Evolutionary conservation across 768 basidiomycete species (phyloP).

Genomic region (Boletus tylopilopsis): DNA sequence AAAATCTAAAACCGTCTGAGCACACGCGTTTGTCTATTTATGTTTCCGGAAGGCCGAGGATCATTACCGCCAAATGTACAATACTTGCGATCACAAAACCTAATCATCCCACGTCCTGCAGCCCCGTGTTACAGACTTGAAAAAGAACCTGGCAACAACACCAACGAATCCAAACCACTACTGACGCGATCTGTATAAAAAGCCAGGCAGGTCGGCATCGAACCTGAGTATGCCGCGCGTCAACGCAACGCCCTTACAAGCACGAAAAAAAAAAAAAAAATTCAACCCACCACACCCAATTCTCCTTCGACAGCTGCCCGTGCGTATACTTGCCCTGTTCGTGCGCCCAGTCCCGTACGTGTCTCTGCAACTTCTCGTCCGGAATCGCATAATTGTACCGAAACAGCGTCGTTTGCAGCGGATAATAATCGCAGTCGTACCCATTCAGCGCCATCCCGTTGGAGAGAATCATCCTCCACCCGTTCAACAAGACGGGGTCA

Average conservation of each 20-base stretch:
- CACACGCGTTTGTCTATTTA: too few relatives aligned
- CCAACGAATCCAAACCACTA: too few relatives aligned
- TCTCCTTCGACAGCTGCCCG: not conserved
- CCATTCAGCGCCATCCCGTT: rapidly evolving
- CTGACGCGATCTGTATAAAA: not conserved
- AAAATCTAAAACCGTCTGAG: too few relatives aligned
- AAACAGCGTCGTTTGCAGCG: slow-evolving; percentile 19
- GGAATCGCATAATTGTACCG: slow-evolving; percentile 25
- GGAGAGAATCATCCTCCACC: slow-evolving; percentile 8
- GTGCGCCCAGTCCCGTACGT: slow-evolving; percentile 6
- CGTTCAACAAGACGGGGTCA: not conserved
- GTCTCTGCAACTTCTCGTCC: not conserved
- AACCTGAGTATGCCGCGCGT: slow-evolving; percentile 7
- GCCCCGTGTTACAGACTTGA: too few relatives aligned
- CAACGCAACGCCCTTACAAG: too few relatives aligned
- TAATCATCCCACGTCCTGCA: too few relatives aligned
- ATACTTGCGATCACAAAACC: too few relatives aligned
- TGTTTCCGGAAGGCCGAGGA: too few relatives aligned
- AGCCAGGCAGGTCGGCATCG: slow-evolving; percentile 16
- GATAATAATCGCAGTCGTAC: not conserved
- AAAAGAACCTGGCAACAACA: too few relatives aligned
- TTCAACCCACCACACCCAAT: slow-evolving; percentile 24
- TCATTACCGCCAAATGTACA: too few relatives aligned
- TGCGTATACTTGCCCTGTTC: slow-evolving; percentile 7
- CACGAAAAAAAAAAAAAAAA: too few relatives aligned